Evolutionary conservation across 495 filamentous ascomycete genomes (phyloP).

Genomic region (Astrothelium macrocarpum): DNA sequence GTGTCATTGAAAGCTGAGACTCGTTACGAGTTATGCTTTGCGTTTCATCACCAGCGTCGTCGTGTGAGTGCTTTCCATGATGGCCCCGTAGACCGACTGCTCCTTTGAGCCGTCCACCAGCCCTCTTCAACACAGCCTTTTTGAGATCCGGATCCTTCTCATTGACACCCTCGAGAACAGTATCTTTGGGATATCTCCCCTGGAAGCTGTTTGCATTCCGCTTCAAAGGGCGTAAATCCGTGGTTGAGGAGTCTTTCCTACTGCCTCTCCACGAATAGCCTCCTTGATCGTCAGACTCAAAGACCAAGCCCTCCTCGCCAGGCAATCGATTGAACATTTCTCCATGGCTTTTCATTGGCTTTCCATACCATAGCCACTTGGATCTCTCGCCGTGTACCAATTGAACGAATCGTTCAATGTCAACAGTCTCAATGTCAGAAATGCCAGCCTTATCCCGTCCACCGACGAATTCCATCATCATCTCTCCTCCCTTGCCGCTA

Average conservation of each 20-base stretch:
- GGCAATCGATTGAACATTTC: constrained; percentile 37
- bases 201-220: constrained; percentile 29
- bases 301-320: constrained; percentile 47
- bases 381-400: constrained; percentile 67
- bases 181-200: constrained; percentile 29
- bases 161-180: constrained; percentile 42
- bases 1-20: background rate
- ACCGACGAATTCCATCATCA: constrained; percentile 90
- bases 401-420: constrained; percentile 73
- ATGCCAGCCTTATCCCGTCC: constrained; percentile 79
- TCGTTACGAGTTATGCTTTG: background rate
- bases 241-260: constrained; percentile 42
- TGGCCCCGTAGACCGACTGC: constrained; percentile 55
- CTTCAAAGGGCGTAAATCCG: constrained; percentile 34
- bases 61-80: constrained; percentile 35
- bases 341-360: constrained; percentile 53
- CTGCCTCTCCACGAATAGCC: constrained; percentile 54
- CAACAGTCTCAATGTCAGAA: constrained; percentile 81
- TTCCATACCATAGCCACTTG: constrained; percentile 94
- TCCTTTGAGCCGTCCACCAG: constrained; percentile 71
- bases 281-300: constrained; percentile 59
- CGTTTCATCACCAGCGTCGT: constrained; percentile 41
- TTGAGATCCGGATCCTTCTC: constrained; percentile 54
- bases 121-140: constrained; percentile 63
- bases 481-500: constrained; percentile 87